These are phyloP conservation scores for Aegilops longissima DNA, from an alignment of 176 grass and related monocot genomes.

Conservation along the genomic window DNA sequence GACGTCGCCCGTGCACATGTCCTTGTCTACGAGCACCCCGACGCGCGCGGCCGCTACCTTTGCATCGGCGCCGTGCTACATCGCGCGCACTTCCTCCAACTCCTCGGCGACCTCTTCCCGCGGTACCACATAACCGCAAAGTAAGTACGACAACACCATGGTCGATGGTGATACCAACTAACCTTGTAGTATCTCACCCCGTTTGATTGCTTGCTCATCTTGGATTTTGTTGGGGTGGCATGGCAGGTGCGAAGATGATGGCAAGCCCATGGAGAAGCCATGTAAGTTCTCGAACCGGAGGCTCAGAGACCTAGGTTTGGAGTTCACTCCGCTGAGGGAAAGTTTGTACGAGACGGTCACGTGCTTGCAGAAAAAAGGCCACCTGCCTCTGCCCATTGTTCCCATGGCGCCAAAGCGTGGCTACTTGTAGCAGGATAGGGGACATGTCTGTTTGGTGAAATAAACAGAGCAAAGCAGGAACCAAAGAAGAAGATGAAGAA, in stretches of 20 bases:
- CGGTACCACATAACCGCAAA: slow-evolving; percentile 30
- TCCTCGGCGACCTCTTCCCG: slow-evolving; percentile 39
- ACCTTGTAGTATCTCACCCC: no score
- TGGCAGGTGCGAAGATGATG: slow-evolving; percentile 34
- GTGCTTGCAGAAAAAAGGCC: slow-evolving; percentile 30
- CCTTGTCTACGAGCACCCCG: slow-evolving; percentile 35
- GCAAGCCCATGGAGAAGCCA: slow-evolving; percentile 16
- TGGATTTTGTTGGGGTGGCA: neutral
- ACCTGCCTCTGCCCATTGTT: slow-evolving; percentile 28
- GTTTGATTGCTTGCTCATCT: neutral
- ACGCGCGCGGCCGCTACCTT: slow-evolving; percentile 36
- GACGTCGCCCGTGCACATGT: slow-evolving; percentile 41
- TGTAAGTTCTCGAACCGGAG: slow-evolving; percentile 46
- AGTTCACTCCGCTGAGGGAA: slow-evolving; percentile 34
- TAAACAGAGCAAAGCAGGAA: neutral
- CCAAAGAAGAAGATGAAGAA: no score
- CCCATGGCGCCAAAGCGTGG: neutral
- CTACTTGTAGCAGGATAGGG: neutral
- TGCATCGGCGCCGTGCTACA: slow-evolving; percentile 49
- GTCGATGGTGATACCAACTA: no score
- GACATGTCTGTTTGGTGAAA: neutral
- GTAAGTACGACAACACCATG: no score
- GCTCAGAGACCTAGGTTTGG: slow-evolving; percentile 33
- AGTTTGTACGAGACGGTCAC: slow-evolving; percentile 26
- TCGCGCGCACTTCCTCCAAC: slow-evolving; percentile 1